Evolutionary conservation across 768 basidiomycete genomes (phyloP), one percentile per base, ranked within the genome.

Genomic region (Rhodotorula diobovata): DNA sequence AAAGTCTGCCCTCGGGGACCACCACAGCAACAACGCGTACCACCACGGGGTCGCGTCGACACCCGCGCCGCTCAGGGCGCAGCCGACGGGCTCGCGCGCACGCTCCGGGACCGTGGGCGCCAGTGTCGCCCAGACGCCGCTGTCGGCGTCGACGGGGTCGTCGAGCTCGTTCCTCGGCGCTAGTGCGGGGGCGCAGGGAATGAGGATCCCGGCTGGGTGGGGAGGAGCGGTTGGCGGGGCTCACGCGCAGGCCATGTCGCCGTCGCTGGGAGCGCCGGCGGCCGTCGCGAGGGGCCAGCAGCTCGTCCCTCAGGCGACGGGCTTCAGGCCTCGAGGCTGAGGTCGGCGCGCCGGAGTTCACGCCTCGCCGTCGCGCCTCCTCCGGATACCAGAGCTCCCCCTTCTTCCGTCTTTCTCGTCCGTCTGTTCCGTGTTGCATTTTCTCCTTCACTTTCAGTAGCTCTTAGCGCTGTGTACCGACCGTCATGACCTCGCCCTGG

Each of bases 21-120:
- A 43, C 6, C 18, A 12, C 14, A 43, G n/a, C n/a, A 32, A 43
- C 12, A 25, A 45, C 32, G n/a, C 7, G 35, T 11, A 6, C 15
- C 12, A 35, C 23, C 16, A 9, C 2, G 16, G 2, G 1, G 9
- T 25, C 11, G 35, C 50, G 20, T 34, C 67, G 18, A 54, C 68
- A 41, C 45, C 60, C 1, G 35, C 39, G 61, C n/a, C 61, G 50
- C 34, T 61, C 5, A 55, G 45, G 37, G 30, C 61, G 53, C 67
- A 62, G 48, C 2, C 16, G 35, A 68, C 61, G 16, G 66, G 58
- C 2, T 2, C 48, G 20, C 37, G 57, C 15, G 32, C 28, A 5
- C 30, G 65, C 23, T 8, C 53, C 3, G 37, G 57, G 18, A 59
- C 56, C 35, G 25, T 55, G 12, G 28, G 54, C 34, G 54, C 54